Evolutionary conservation across 73 alveolate species (phyloP).

Genomic region (Paraurostyla sp.): DNA sequence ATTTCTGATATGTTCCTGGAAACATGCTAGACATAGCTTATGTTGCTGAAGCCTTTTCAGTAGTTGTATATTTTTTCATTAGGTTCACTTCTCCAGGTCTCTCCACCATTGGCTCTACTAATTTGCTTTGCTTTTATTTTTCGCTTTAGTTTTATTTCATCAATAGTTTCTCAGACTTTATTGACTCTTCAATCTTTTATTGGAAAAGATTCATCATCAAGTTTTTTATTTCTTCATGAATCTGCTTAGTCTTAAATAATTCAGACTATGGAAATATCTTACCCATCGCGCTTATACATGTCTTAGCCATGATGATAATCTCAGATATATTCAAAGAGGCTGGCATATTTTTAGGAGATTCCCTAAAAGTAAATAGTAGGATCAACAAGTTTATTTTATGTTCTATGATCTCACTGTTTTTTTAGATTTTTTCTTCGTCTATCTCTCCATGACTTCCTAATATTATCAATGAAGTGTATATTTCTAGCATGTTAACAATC

Average conservation of each 20-base stretch:
- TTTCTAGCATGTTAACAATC: constrained; percentile 9
- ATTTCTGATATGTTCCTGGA: background rate
- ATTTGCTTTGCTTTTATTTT: background rate
- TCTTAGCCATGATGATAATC: constrained; percentile 51
- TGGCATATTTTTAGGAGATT: background rate
- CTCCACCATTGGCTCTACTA: constrained; percentile 26
- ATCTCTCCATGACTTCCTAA: background rate
- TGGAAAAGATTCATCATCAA: constrained; percentile 17
- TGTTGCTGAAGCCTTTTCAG: background rate
- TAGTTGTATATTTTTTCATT: constrained; percentile 7
- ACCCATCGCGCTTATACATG: constrained; percentile 3
- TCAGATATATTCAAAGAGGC: constrained; percentile 49
- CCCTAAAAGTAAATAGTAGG: constrained; percentile 38
- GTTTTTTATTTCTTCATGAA: constrained; percentile 31
- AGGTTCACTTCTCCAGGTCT: constrained; percentile 1
- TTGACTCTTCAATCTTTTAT: background rate
- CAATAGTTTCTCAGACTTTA: background rate
- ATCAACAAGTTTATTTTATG: constrained; percentile 42
- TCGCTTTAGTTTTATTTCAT: background rate
- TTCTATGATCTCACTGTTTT: constrained; percentile 24
- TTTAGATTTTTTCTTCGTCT: background rate
- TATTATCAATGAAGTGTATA: background rate
- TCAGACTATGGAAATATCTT: constrained; percentile 34
- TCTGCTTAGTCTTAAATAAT: background rate
- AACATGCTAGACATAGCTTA: background rate